Base-by-base conservation (phyloP, 495 filamentous ascomycete species). In the Durotheca rogersii region DNA sequence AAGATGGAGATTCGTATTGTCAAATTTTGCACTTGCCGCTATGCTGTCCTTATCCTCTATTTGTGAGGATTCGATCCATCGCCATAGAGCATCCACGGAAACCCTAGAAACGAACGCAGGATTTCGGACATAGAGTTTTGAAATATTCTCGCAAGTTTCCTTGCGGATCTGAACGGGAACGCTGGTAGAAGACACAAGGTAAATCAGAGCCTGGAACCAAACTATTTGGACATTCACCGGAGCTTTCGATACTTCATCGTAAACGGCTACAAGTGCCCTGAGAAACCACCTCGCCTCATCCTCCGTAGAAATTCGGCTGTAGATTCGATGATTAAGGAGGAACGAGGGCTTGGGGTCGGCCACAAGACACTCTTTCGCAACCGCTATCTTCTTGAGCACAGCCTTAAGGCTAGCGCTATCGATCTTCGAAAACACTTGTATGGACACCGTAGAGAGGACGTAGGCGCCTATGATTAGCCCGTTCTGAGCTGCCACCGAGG, bases 171-270 rank as follows among this genome's bases (percentile, higher is more conserved):
- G 70, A 2, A 81, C 75, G 4, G 84, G 70, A 7, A 88, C 69
- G 9, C 58, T 63, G 6, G 80, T 62, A 1, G 81, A 82, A 30
- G 80, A 82, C 27, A 95, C 78, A n/a, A 84, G 63, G 58, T 84
- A 96, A 17, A 96, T 82, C 37, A 93, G 81, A 0, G 85, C 82
- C 60, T 93, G 84, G 10, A 84, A 83, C 92, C 93, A 96, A 1
- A 80, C 77, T 40, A 77, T 66, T 49, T 74, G 65, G 16, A 73
- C 60, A 7, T 41, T 42, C 0, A 64, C 50, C 7, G 47, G 38
- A 23, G 51, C 67, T 15, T 67, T 48, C 7, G 39, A 37, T 11
- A 79, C 42, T 27, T 62, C 67, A 6, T 73, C 64, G 4, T 83
- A 72, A 21, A 85, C 72, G 19, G 83, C 79, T 6, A 77, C 68